Evolutionary conservation across 257 asterid species (phyloP).

Genomic region (Petunia secreta): DNA sequence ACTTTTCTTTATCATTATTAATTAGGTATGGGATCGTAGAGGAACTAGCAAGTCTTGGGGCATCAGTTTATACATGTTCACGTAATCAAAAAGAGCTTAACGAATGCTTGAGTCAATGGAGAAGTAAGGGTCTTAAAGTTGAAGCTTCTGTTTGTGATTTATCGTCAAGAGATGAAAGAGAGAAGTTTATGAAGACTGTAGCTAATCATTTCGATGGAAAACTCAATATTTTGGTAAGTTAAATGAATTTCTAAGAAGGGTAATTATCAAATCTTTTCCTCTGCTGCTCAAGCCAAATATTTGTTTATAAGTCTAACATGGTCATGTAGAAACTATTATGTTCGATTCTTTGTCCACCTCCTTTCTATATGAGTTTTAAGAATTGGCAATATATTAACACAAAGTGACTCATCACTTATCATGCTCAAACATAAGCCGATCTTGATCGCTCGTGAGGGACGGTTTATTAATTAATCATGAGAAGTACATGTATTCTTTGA

Average conservation of each 20-base stretch:
- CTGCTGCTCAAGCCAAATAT: not conserved
- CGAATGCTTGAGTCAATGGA: not conserved
- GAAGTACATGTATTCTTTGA: not conserved
- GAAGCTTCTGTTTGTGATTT: conserved; percentile 25
- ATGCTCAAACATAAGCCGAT: not conserved
- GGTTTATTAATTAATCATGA: too few relatives aligned
- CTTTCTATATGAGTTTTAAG: not conserved
- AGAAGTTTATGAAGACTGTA: conserved; percentile 20
- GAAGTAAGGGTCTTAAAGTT: not conserved
- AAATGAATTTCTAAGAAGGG: not conserved
- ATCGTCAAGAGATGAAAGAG: conserved; percentile 14
- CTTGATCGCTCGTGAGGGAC: not conserved
- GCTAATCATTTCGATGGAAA: conserved; percentile 20
- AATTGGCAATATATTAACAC: not conserved
- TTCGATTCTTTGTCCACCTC: not conserved
- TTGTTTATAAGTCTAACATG: not conserved
- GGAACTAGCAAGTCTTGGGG: conserved; percentile 21
- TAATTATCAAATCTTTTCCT: not conserved
- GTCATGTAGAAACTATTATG: not conserved
- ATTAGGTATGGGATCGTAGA: conserved; percentile 27
- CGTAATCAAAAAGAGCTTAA: conserved; percentile 25
- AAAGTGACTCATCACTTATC: not conserved
- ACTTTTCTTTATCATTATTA: not conserved
- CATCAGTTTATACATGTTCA: conserved; percentile 27
- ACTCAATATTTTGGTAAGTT: conserved; percentile 28